Evolutionary conservation across 177 flowering plant genomes (phyloP).

Genomic region (Tripterygium wilfordii): DNA sequence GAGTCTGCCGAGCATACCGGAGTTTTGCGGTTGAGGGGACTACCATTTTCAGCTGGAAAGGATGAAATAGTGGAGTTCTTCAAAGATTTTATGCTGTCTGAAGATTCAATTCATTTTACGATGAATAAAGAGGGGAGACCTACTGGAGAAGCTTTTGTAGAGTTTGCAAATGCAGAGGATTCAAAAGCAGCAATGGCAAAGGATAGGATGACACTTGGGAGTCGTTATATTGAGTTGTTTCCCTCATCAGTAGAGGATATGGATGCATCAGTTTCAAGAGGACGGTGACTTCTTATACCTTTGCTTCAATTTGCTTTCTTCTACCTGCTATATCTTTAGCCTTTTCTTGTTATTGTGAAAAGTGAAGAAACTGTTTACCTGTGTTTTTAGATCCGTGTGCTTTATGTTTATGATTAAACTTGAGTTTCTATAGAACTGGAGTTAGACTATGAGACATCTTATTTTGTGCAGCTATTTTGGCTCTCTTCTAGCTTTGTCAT

Average conservation of each 20-base stretch:
- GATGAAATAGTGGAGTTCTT: slow-evolving; percentile 85
- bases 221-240: slow-evolving; percentile 87
- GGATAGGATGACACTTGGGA: slow-evolving; percentile 90
- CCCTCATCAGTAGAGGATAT: slow-evolving; percentile 67
- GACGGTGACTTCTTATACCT: slow-evolving; percentile 33
- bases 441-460: too few relatives aligned
- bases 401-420: too few relatives aligned
- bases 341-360: too few relatives aligned
- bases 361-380: too few relatives aligned
- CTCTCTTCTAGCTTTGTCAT: too few relatives aligned
- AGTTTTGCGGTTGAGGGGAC: slow-evolving; percentile 74
- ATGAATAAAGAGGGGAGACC: slow-evolving; percentile 71
- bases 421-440: too few relatives aligned
- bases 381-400: too few relatives aligned
- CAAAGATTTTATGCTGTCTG: slow-evolving; percentile 61
- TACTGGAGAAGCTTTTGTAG: slow-evolving; percentile 89
- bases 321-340: background rate
- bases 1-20: slow-evolving; percentile 66
- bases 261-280: slow-evolving; percentile 61
- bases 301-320: slow-evolving; percentile 3
- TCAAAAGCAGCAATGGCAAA: slow-evolving; percentile 87
- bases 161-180: slow-evolving; percentile 68
- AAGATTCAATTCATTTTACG: slow-evolving; percentile 60
- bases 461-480: too few relatives aligned
- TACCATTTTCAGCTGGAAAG: slow-evolving; percentile 90